phyloP scores from a whole-genome alignment of 179 eudicot species.

The Dionaea muscipula region DNA sequence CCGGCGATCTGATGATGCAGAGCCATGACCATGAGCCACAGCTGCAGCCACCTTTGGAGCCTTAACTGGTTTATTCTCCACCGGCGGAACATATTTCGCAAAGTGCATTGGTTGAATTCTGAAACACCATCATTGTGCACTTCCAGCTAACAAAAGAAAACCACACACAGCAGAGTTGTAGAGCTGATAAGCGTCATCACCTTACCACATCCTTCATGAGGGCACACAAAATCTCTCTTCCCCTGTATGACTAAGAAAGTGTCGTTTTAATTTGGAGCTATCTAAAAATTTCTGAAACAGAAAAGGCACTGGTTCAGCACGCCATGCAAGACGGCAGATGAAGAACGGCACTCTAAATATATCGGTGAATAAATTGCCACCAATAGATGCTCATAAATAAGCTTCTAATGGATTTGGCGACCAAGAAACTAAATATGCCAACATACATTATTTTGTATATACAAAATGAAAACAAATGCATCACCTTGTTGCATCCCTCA shows the following conservation, averaged over 20 bases:
- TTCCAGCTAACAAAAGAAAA: no score
- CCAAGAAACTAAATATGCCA: no score
- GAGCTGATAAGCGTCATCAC: conserved; percentile 32
- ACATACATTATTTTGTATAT: no score
- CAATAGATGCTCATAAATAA: no score
- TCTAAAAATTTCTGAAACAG: conserved; percentile 91
- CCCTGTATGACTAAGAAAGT: conserved; percentile 90
- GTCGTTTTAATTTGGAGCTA: conserved; percentile 91
- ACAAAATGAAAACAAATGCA: conserved; percentile 7
- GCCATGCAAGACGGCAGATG: neutral
- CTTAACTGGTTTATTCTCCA: conserved; percentile 63
- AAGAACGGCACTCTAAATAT: neutral
- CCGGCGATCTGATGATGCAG: conserved; percentile 68
- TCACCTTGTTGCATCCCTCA: conserved; percentile 82
- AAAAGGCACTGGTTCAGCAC: neutral
- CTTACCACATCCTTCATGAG: conserved; percentile 99
- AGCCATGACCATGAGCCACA: conserved; percentile 30
- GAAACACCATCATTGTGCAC: no score
- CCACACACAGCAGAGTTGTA: neutral
- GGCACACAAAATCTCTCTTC: conserved; percentile 87
- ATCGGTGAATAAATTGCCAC: no score
- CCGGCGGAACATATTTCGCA: conserved; percentile 49
- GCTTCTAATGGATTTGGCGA: no score
- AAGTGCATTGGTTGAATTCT: conserved; percentile 35
- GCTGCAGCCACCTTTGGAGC: conserved; percentile 33